Evolutionary conservation across 75 land plant genomes (phyloP).

Genomic region (Ceratopteris richardii): DNA sequence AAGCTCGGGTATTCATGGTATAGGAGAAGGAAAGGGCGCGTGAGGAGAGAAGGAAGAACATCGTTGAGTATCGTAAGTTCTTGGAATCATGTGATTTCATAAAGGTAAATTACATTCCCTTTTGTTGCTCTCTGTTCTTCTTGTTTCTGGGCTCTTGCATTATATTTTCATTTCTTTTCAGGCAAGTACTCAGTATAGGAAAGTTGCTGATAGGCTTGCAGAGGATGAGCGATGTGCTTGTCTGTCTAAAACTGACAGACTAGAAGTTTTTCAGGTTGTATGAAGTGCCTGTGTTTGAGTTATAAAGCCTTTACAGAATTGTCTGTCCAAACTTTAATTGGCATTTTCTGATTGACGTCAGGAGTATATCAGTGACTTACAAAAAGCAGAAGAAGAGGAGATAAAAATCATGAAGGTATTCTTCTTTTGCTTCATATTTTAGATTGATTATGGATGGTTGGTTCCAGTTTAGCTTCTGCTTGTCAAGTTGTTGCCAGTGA

Average conservation of each 20-base stretch:
- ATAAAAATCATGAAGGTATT: constrained; percentile 61
- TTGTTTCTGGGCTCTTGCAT: not conserved
- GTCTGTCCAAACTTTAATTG: too few species aligned
- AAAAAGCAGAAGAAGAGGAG: constrained; percentile 88
- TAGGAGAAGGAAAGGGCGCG: constrained; percentile 82
- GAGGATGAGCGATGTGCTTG: constrained; percentile 92
- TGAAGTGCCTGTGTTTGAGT: not conserved
- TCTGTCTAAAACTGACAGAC: constrained; percentile 78
- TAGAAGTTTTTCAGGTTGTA: constrained; percentile 76
- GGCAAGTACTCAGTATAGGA: constrained; percentile 92
- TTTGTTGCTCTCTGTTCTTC: not conserved
- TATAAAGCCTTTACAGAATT: not conserved
- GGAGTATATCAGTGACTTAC: constrained; percentile 88
- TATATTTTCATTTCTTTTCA: constrained; percentile 7
- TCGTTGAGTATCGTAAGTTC: constrained; percentile 55
- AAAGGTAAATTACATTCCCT: constrained; percentile 37
- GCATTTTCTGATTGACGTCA: constrained; percentile 13
- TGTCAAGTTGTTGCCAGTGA: too few species aligned
- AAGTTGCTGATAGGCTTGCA: constrained; percentile 83
- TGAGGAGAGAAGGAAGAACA: constrained; percentile 61
- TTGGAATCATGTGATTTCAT: constrained; percentile 83
- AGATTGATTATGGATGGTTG: too few species aligned
- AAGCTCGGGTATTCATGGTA: not conserved
- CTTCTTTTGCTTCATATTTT: not conserved
- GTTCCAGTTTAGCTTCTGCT: too few species aligned